Evolutionary conservation across 1,139 yeast species (phyloP).

Genomic region (Geotrichum fermentans): DNA sequence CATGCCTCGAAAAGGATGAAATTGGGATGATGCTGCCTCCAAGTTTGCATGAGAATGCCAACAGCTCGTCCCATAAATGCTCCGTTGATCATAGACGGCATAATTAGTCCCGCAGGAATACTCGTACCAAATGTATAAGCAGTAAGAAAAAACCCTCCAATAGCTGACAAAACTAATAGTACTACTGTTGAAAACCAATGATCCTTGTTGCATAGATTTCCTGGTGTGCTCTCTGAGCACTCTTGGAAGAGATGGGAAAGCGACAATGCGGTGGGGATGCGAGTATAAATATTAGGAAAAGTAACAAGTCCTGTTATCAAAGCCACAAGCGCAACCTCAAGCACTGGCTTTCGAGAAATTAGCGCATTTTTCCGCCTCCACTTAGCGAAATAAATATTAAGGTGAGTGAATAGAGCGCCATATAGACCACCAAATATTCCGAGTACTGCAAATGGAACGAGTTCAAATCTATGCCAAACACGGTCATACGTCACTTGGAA

Average conservation of each 20-base stretch:
- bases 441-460: conserved; percentile 60
- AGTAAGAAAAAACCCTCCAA: conserved; percentile 54
- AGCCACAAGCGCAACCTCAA: conserved; percentile 51
- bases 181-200: conserved; percentile 30
- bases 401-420: conserved; percentile 51
- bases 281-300: conserved; percentile 53
- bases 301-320: conserved; percentile 50
- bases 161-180: conserved; percentile 43
- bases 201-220: conserved; percentile 38
- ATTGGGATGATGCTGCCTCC: conserved; percentile 33
- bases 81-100: conserved; percentile 70
- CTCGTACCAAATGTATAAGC: conserved; percentile 61
- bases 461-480: conserved; percentile 67
- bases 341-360: conserved; percentile 29
- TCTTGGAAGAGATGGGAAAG: conserved; percentile 59
- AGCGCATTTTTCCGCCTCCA: conserved; percentile 32
- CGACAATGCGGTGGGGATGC: conserved; percentile 53
- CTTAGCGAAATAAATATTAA: conserved; percentile 46
- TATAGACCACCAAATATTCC: conserved; percentile 67
- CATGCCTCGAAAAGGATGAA: conserved; percentile 34
- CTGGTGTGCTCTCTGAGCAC: conserved; percentile 41
- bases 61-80: conserved; percentile 63
- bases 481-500: conserved; percentile 65
- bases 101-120: conserved; percentile 69
- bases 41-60: conserved; percentile 50